Conservation (phyloP, 306 rosid species). For the Glycine tomentella region DNA sequence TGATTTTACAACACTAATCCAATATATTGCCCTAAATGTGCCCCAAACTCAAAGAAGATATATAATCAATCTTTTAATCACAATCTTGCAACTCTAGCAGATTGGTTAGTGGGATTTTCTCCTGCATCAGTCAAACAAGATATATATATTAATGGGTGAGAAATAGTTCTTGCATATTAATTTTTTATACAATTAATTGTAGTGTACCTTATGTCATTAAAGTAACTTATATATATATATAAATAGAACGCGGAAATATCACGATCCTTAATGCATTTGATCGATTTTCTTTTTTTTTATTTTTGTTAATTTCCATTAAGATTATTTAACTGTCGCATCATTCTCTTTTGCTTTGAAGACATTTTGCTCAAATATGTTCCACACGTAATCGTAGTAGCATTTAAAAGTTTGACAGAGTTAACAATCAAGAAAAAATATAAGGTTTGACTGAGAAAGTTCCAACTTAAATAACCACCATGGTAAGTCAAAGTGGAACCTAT, state of each 20-base stretch:
- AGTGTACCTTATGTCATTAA: background rate
- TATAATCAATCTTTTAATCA: conserved; percentile 45
- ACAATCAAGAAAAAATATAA: background rate
- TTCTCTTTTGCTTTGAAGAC: conserved; percentile 36
- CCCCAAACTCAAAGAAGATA: conserved; percentile 49
- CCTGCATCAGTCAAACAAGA: conserved; percentile 50
- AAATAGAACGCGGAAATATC: conserved; percentile 10
- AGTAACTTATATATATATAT: background rate
- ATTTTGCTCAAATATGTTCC: background rate
- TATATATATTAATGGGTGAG: conserved; percentile 22
- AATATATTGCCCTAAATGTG: conserved; percentile 45
- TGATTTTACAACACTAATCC: conserved; percentile 50
- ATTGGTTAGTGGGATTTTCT: conserved; percentile 57
- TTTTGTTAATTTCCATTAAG: background rate
- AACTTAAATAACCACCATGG: too few species aligned
- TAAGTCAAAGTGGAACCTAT: background rate
- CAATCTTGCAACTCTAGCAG: conserved; percentile 44
- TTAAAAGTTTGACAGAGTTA: background rate
- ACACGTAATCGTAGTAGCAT: background rate
- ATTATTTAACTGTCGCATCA: conserved; percentile 39
- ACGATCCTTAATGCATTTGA: background rate
- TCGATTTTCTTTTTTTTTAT: background rate
- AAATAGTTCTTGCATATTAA: background rate
- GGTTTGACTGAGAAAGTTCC: background rate
- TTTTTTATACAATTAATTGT: background rate